Evolutionary conservation across 2,329 filamentous ascomycete species (phyloP), one percentile per base, ranked within the genome.

Genomic region (Colletotrichum musicola): DNA sequence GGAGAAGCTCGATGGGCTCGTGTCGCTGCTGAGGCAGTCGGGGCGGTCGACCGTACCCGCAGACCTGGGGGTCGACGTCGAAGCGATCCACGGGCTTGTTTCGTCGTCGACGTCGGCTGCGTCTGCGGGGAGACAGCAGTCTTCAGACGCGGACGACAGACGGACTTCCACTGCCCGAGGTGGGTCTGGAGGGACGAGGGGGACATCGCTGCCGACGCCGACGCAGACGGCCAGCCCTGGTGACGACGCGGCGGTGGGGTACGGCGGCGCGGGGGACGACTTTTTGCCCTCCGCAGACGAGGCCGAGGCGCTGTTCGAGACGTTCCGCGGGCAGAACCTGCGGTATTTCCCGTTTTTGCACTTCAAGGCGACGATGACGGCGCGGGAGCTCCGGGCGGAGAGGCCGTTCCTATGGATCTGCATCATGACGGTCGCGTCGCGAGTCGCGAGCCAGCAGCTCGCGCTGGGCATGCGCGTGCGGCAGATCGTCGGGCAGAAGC

Each of bases 361-460:
- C 53, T 69, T 78, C 27, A 71, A 71, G 6, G 30, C 14, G 1
- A 66, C 64, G 4, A 68, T 73, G 16, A 60, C 49, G 22, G 65
- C 75, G 6, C 62, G 58, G 6, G 71, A 74, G 53, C 64, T 82
- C 2, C 76, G 75, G 14, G 59, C 69, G 6, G 71, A 79, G 14
- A 73, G 75, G 51, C 81, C 81, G 1, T 81, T 81, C 30, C 66
- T 81, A 9, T 82, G 80, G 80, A 65, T 80, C 18, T 77, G 77
- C 13, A 76, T 81, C 14, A 80, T 81, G 76, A 74, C 77, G 0
- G 71, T 81, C 6, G 66, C 71, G 1, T 71, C 73, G 2, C 75
- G 71, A 13, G 65, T 62, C 0, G 62, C 69, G 0, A 55, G 67
- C 51, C 73, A 76, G 66, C 76, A 74, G 42, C 70, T 74, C 20